A percentile compares a stretch with the other conserved stretches of the same genome.
phyloP scores from a whole-genome alignment of 108 stramenopile genomes.

The Fragilaria crotonensis region DNA sequence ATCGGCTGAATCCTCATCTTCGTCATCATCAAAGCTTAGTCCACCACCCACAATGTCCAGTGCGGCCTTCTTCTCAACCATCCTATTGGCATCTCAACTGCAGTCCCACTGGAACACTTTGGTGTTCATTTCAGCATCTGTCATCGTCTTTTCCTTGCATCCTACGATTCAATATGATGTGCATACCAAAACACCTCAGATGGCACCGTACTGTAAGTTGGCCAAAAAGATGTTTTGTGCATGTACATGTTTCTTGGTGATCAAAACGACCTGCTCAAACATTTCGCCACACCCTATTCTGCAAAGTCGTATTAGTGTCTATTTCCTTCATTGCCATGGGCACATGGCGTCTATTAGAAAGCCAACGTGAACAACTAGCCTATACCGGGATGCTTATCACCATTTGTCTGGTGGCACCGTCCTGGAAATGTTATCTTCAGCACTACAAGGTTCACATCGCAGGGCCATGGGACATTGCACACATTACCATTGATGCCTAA shows the following conservation, averaged over 20 bases:
- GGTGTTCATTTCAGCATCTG: constrained; percentile 40
- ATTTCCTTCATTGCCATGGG: constrained; percentile 13
- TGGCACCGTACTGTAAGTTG: background rate
- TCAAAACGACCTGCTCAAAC: background rate
- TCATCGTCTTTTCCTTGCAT: constrained; percentile 68
- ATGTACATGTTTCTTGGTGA: background rate
- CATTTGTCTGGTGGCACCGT: constrained; percentile 36
- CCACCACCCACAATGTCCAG: constrained; percentile 38
- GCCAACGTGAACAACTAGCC: constrained; percentile 19
- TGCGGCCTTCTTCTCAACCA: constrained; percentile 65
- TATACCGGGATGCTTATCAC: constrained; percentile 18
- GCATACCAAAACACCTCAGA: background rate
- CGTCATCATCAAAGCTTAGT: constrained; percentile 1
- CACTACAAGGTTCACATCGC: constrained; percentile 28
- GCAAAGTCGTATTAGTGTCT: background rate
- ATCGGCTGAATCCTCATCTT: background rate
- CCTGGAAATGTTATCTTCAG: constrained; percentile 37
- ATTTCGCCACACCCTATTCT: constrained; percentile 2
- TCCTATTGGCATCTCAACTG: constrained; percentile 56
- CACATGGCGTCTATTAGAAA: constrained; percentile 10
- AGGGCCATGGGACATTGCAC: constrained; percentile 70
- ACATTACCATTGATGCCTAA: constrained; percentile 4
- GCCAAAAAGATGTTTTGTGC: too few species aligned
- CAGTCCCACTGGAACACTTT: constrained; percentile 34
- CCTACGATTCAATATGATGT: constrained; percentile 48